These are phyloP conservation scores for Exophiala calicioides DNA, from an alignment of 2,329 filamentous ascomycete genomes.

Conservation along the genomic window DNA sequence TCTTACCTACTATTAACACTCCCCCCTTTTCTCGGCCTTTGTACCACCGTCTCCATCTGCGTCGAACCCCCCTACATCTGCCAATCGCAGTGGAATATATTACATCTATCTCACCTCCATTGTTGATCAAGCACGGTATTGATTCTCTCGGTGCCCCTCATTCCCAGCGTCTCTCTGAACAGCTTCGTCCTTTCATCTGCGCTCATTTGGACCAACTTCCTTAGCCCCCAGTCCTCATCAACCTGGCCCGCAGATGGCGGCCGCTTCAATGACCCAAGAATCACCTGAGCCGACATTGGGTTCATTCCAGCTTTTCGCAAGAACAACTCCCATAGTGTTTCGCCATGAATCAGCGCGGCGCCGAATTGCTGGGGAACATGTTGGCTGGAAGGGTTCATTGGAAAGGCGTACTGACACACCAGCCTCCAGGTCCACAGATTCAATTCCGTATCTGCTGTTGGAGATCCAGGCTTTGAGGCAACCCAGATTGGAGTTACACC, in stretches of 20 bases:
- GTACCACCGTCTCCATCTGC: no score
- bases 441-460: constrained; percentile 1
- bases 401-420: constrained; percentile 42
- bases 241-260: background rate
- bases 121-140: constrained; percentile 13
- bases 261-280: constrained; percentile 47
- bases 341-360: constrained; percentile 51
- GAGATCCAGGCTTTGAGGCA: background rate
- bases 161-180: constrained; percentile 22
- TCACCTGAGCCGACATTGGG: constrained; percentile 67
- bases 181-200: constrained; percentile 13
- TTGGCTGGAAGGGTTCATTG: background rate
- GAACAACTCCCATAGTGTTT: constrained; percentile 69
- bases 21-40: no score
- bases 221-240: constrained; percentile 17
- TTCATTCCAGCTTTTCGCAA: constrained; percentile 68
- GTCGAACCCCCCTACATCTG: no score
- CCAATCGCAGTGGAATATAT: no score
- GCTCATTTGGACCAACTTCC: constrained; percentile 18
- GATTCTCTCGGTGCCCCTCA: constrained; percentile 13
- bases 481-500: constrained; percentile 23
- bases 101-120: background rate
- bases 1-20: no score
- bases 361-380: constrained; percentile 31
- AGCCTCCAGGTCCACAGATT: constrained; percentile 39